These are phyloP conservation scores for Nematocida ironsii DNA, from an alignment of 371 early-diverging fungal genomes.

Conservation along the genomic window DNA sequence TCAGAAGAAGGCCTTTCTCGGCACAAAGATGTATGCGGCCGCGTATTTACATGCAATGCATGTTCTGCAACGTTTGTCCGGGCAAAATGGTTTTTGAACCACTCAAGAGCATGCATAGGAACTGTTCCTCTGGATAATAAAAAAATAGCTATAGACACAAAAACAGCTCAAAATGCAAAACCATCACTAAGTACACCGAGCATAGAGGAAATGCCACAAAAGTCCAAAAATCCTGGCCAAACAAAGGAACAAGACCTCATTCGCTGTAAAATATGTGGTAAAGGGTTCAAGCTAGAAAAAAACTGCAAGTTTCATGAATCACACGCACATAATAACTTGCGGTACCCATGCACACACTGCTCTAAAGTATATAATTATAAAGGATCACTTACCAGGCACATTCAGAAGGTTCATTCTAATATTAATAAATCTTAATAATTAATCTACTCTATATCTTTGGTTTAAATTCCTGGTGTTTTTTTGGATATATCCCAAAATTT, in stretches of 20 bases:
- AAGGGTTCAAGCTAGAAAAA: constrained; percentile 8
- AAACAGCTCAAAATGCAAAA: neutral
- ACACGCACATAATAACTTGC: neutral
- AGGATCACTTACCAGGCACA: constrained; percentile 17
- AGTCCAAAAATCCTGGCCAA: too few relatives aligned
- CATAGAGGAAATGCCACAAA: too few relatives aligned
- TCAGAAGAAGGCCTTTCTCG: constrained; percentile 25
- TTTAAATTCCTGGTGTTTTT: too few relatives aligned
- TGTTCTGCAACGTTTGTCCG: constrained; percentile 32
- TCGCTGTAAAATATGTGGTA: constrained; percentile 3
- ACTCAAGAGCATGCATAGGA: neutral
- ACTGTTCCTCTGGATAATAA: neutral
- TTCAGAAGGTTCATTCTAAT: neutral
- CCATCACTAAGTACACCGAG: neutral
- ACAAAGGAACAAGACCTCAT: neutral
- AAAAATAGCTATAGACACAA: neutral
- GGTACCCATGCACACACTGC: neutral
- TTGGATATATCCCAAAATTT: too few relatives aligned
- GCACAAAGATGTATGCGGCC: constrained; percentile 38
- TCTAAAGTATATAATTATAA: neutral
- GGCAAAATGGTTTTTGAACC: constrained; percentile 33
- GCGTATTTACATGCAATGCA: constrained; percentile 3
- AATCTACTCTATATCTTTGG: too few relatives aligned
- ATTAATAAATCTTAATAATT: too few relatives aligned
- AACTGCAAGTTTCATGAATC: constrained; percentile 1